Evolutionary conservation across 495 filamentous ascomycete genomes (phyloP), one percentile per base, ranked within the genome.

Genomic region (Saxophila tyrrhenica): DNA sequence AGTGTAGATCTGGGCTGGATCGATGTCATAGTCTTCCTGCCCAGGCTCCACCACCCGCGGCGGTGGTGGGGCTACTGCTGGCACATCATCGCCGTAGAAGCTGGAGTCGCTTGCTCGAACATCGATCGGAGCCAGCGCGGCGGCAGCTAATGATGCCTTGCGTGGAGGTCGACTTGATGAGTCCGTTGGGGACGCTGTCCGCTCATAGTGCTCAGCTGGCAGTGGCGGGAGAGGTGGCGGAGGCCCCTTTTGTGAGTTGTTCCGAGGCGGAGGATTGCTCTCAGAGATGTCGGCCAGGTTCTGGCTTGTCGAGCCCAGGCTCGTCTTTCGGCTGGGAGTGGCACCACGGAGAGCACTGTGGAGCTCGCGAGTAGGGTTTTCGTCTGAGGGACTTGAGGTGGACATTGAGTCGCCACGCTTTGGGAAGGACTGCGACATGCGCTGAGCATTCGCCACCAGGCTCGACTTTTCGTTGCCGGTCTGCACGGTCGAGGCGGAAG

Each of bases 11-110:
- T 44, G 41, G 16, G 48, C n/a, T 2, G 52, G 48, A 29, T 60
- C 49, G n/a, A 52, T 29, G 23, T 56, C 52, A 23, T 56, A 51
- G 9, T 38, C 38, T 1, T 25, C 16, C 1, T 59, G 3, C 8
- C 38, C 24, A n/a, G 32, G 39, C n/a, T 35, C 35, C 3, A 20
- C 5, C 20, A 55, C 47, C 7, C 24, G 38, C 8, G 57, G 57
- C 1, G 42, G 42, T 0, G 76, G 69, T 52, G 72, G 64, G 53
- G 77, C 69, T 13, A 13, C 7, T 60, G 80, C 66, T 71, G 78
- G 65, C 72, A 77, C 57, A 61, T 67, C 73, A 61, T 84, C 80
- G n/a, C 76, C 82, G 66, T 84, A 83, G 48, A 83, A 75, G 56
- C 77, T 79, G 29, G 71, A 70, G 39, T 75, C 72, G 64, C 82